A percentile compares a stretch with the other conserved stretches of the same genome.
phyloP scores from a whole-genome alignment of 768 basidiomycete genomes.

The Termitomyces sp. region DNA sequence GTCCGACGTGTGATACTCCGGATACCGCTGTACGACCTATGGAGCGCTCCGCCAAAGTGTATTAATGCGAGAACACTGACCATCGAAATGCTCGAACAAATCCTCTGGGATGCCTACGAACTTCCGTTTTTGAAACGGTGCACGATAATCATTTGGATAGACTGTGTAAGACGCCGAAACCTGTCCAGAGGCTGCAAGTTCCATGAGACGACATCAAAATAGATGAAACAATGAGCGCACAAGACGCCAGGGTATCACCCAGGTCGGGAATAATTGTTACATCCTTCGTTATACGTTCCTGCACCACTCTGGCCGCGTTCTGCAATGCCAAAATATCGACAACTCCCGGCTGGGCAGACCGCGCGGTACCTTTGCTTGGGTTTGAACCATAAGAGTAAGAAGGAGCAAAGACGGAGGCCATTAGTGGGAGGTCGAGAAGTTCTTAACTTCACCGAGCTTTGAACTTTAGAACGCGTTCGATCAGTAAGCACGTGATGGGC shows the following conservation, averaged over 20 bases:
- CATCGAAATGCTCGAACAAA: constrained; percentile 73
- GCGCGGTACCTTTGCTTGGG: neutral
- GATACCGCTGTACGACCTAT: constrained; percentile 42
- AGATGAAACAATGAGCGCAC: constrained; percentile 32
- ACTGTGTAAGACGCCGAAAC: constrained; percentile 77
- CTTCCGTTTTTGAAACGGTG: constrained; percentile 75
- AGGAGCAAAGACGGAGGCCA: constrained; percentile 16
- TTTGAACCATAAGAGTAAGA: constrained; percentile 12
- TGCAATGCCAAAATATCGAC: constrained; percentile 62
- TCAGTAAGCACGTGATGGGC: neutral
- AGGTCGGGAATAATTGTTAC: constrained; percentile 70
- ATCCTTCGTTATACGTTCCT: constrained; percentile 69
- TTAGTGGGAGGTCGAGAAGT: neutral
- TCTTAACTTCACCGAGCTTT: neutral
- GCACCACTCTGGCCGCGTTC: constrained; percentile 60
- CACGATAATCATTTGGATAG: constrained; percentile 71
- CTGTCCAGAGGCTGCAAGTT: constrained; percentile 48
- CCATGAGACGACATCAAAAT: neutral
- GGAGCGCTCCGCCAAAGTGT: constrained; percentile 1
- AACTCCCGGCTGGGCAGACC: constrained; percentile 24
- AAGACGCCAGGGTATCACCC: constrained; percentile 58
- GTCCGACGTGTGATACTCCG: constrained; percentile 79
- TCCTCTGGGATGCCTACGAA: constrained; percentile 75
- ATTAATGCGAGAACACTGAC: constrained; percentile 31
- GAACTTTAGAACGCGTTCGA: neutral